A percentile compares a stretch with the other conserved stretches of the same genome.
Conservation (phyloP, 768 basidiomycete genomes). For the Trametes maxima region DNA sequence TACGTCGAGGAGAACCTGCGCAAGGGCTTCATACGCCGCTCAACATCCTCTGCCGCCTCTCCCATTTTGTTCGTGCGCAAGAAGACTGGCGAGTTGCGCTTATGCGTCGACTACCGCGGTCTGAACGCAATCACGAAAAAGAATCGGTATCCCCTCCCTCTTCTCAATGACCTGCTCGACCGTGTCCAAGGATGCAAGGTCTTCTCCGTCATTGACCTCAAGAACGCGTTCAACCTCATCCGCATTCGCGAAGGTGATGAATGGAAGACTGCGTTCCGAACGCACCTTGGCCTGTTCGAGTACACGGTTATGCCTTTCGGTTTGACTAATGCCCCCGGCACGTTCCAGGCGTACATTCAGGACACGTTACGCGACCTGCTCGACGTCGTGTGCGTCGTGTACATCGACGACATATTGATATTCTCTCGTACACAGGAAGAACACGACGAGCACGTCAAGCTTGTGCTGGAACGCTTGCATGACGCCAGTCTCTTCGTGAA, state of each 20-base stretch:
- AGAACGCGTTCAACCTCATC: constrained; percentile 45
- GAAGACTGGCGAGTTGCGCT: no score
- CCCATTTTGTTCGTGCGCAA: no score
- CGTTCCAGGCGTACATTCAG: constrained; percentile 22
- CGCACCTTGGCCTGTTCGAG: constrained; percentile 39
- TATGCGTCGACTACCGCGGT: no score
- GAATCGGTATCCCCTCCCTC: constrained; percentile 37
- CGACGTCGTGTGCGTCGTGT: constrained; percentile 28
- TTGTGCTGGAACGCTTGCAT: constrained; percentile 31
- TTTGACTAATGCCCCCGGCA: constrained; percentile 24
- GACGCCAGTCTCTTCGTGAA: constrained; percentile 35
- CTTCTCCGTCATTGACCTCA: constrained; percentile 44
- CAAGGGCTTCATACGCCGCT: constrained; percentile 35
- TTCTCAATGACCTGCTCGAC: constrained; percentile 37
- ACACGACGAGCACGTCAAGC: constrained; percentile 21
- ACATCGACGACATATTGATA: constrained; percentile 26
- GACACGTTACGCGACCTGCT: constrained; percentile 17
- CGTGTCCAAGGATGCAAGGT: constrained; percentile 19
- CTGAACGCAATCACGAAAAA: no score
- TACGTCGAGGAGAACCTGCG: constrained; percentile 41
- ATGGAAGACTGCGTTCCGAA: constrained; percentile 44
- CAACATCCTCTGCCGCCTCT: constrained; percentile 29
- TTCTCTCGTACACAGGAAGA: constrained; percentile 23
- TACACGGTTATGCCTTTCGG: constrained; percentile 38
- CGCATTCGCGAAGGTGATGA: no score